Evolutionary conservation across 176 grass and related monocot species (phyloP).

Genomic region (Musa troglodytarum): DNA sequence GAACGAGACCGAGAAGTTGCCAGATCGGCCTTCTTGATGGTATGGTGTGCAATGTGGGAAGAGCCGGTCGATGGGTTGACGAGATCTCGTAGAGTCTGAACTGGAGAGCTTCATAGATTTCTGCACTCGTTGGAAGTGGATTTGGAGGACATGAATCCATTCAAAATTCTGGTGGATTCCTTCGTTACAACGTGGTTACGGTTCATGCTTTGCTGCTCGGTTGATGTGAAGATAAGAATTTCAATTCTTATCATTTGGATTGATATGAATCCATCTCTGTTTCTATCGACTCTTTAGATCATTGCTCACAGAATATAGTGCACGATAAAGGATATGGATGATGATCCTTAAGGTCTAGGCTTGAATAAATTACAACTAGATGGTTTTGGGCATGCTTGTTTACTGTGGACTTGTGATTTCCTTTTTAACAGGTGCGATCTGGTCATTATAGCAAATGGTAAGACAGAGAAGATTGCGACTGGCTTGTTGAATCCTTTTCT

Average conservation of each 20-base stretch:
- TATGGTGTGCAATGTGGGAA: neutral
- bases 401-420: neutral
- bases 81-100: neutral
- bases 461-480: constrained; percentile 84
- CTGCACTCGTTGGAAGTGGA: neutral
- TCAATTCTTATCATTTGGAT: neutral
- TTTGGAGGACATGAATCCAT: neutral
- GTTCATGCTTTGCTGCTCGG: too few relatives aligned
- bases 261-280: neutral
- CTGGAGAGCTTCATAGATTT: neutral
- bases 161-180: neutral
- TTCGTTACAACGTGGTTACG: neutral
- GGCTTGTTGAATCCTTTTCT: constrained; percentile 84
- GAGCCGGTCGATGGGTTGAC: neutral
- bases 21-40: neutral
- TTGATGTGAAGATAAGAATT: neutral
- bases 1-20: too few relatives aligned
- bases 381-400: neutral
- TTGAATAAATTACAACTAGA: neutral
- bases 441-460: constrained; percentile 64
- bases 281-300: neutral
- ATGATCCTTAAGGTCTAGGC: neutral
- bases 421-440: constrained; percentile 74
- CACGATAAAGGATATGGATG: neutral
- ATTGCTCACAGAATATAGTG: neutral